A percentile compares a stretch with the other conserved stretches of the same genome.
Conservation (phyloP, 345 rosid species). For the Theobroma cacao region DNA sequence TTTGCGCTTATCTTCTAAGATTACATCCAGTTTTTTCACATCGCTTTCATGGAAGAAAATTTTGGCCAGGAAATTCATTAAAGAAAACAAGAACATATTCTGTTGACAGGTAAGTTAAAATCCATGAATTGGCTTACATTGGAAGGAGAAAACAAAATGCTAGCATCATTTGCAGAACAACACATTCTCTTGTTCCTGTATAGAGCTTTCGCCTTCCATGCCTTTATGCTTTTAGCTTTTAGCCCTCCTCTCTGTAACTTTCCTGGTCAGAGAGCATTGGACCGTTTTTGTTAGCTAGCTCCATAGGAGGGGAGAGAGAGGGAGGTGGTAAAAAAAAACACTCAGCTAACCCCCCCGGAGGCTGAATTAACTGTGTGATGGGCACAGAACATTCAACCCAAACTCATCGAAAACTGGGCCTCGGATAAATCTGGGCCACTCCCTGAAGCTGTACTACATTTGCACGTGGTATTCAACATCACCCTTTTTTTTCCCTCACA, state of each 20-base stretch:
- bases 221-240: neutral
- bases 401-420: conserved; percentile 10
- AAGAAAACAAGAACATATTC: no score
- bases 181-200: neutral
- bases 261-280: neutral
- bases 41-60: neutral
- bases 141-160: no score
- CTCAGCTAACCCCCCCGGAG: neutral
- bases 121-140: no score
- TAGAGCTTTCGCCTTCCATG: neutral
- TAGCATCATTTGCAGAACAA: neutral
- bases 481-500: neutral
- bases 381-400: neutral
- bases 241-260: neutral
- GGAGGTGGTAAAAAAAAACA: neutral
- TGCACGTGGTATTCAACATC: conserved; percentile 5
- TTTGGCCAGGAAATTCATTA: no score
- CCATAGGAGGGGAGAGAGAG: neutral
- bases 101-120: no score
- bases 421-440: neutral
- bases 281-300: neutral
- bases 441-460: neutral
- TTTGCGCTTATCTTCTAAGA: no score
- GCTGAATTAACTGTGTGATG: conserved; percentile 8
- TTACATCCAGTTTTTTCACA: neutral